Evolutionary conservation across 2,329 filamentous ascomycete genomes (phyloP).

Genomic region (Ascochyta clinopodiicola): DNA sequence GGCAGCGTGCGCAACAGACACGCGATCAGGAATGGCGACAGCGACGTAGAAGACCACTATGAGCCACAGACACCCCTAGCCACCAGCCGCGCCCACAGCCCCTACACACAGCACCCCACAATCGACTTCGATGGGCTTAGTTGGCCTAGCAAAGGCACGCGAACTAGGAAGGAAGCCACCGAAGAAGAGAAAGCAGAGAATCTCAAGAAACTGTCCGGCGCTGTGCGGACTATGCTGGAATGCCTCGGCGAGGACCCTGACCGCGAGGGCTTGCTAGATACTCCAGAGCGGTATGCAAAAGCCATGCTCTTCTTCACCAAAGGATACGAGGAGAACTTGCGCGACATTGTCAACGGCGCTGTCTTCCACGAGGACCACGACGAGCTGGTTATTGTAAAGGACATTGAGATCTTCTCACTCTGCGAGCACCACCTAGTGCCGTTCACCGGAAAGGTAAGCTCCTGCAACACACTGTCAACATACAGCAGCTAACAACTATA

Average conservation of each 20-base stretch:
- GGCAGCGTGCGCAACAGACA: slow-evolving; percentile 22
- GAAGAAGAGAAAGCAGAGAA: slow-evolving; percentile 64
- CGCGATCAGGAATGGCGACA: slow-evolving; percentile 32
- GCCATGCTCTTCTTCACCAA: slow-evolving; percentile 96
- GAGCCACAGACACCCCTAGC: slow-evolving; percentile 62
- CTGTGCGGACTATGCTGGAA: slow-evolving; percentile 68
- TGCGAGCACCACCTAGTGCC: slow-evolving; percentile 98
- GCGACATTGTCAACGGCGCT: slow-evolving; percentile 89
- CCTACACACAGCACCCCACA: slow-evolving; percentile 58
- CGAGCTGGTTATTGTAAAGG: slow-evolving; percentile 96
- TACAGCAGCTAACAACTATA: slow-evolving; percentile 46
- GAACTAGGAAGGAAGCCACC: slow-evolving; percentile 64
- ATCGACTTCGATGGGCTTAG: slow-evolving; percentile 64
- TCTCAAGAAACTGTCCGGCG: slow-evolving; percentile 66
- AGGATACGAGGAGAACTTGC: slow-evolving; percentile 93
- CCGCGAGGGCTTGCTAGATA: slow-evolving; percentile 67
- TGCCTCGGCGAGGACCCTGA: slow-evolving; percentile 71
- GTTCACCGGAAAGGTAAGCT: slow-evolving; percentile 84
- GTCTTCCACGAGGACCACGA: slow-evolving; percentile 97
- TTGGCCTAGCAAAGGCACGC: slow-evolving; percentile 67
- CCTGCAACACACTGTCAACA: slow-evolving; percentile 10
- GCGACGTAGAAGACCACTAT: slow-evolving; percentile 58
- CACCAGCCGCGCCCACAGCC: slow-evolving; percentile 59
- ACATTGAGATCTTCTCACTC: slow-evolving; percentile 92
- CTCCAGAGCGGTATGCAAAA: slow-evolving; percentile 88